Base-by-base conservation (phyloP, 2,329 filamentous ascomycete genomes). In the Sporothrix phasma region DNA sequence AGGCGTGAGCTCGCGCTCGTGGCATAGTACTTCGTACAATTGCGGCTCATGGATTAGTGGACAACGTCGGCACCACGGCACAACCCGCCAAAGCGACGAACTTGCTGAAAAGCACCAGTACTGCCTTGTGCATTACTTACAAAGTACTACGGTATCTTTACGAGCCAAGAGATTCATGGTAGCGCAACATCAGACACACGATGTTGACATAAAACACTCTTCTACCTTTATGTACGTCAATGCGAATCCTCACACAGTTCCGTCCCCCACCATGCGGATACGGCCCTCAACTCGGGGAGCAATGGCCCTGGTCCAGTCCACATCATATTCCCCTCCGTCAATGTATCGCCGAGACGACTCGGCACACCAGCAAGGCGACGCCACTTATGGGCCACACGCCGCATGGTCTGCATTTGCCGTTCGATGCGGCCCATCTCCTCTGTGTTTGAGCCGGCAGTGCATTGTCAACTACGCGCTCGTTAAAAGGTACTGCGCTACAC, bases 261-360 rank as follows among this genome's bases (percentile, higher is more conserved):
- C 8, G 6, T 61, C 7, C 2, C 65, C 67, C 2, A 81, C 71
- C 73, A 80, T 81, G 37, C 72, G 73, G 47, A 96, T 95, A 56
- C 91, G 82, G 1, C 90, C 90, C 72, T 96, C 91, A 8, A 93
- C 66, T 64, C 82, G 81, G 0, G 92, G 92, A 63, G 87, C 84
- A 73, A 96, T 92, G 1, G 89, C 88, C 66, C 83, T 84, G 8
- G 90, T 93, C 90, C 91, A 96, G 68, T 87, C 81, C 37, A 88
- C 85, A 60, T 85, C 81, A 51, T 79, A 78, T 66, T 86, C 85
- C 0, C 77, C 60, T 85, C 79, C 64, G 81, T 79, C 65, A 89
- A 80, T 17, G 82, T 80, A 65, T 83, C 81, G 46, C 77, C 81
- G 11, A 78, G 72, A 59, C 74, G 70, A 61, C 77, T 79, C 65